These are phyloP conservation scores for Blastomyces parvus DNA, from an alignment of 2,329 filamentous ascomycete species.

Conservation along the genomic window DNA sequence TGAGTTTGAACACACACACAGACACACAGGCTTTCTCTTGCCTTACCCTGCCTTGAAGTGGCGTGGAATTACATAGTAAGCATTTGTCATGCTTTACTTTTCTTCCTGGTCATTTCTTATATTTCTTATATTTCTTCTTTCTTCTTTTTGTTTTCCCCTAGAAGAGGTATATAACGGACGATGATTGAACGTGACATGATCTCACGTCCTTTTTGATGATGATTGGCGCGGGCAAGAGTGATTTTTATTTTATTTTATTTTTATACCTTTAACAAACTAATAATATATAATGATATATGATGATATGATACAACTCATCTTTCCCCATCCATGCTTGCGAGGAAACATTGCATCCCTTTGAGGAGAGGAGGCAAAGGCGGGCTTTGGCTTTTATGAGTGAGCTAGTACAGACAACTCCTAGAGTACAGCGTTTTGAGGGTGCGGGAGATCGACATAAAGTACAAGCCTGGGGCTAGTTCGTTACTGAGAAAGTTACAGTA, in stretches of 20 bases:
- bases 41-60: not conserved
- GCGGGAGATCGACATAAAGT: too few relatives aligned
- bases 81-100: not conserved
- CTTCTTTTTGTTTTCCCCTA: not conserved
- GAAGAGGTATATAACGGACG: not conserved
- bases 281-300: not conserved
- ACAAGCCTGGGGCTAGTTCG: too few relatives aligned
- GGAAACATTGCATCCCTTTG: slow-evolving; percentile 37
- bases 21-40: not conserved
- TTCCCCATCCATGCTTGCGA: slow-evolving; percentile 17
- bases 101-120: not conserved
- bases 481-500: too few relatives aligned
- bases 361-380: not conserved
- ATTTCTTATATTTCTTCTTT: too few relatives aligned
- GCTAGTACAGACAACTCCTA: too few relatives aligned
- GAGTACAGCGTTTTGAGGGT: too few relatives aligned
- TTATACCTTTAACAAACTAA: not conserved
- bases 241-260: not conserved
- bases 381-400: not conserved
- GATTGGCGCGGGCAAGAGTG: not conserved
- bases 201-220: not conserved
- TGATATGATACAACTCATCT: not conserved
- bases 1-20: not conserved
- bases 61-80: not conserved
- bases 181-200: not conserved